phyloP scores from a whole-genome alignment of 2,329 filamentous ascomycete species.

The Fusarium veterinarium region DNA sequence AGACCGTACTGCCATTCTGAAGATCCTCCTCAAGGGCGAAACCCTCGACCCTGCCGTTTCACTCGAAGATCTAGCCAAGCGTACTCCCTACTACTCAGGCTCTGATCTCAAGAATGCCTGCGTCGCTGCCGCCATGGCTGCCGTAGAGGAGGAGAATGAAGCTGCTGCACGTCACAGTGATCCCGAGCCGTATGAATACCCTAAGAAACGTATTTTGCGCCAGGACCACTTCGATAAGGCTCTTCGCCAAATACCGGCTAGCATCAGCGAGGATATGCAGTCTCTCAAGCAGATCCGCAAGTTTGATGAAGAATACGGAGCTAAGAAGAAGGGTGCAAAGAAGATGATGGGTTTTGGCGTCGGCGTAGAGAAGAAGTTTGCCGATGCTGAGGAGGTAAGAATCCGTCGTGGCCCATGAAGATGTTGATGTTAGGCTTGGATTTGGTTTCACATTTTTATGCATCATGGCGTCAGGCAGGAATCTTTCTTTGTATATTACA shows the following conservation, averaged over 20 bases:
- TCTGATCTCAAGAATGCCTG: conserved; percentile 86
- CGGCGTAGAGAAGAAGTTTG: conserved; percentile 49
- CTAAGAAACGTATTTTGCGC: conserved; percentile 66
- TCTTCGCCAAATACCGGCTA: conserved; percentile 88
- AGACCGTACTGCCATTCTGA: conserved; percentile 75
- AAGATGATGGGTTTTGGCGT: conserved; percentile 70
- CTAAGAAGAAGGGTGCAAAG: conserved; percentile 75
- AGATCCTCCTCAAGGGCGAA: conserved; percentile 78
- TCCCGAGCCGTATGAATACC: conserved; percentile 67
- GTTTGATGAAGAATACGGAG: conserved; percentile 96
- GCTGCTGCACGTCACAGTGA: conserved; percentile 53
- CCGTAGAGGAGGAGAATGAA: conserved; percentile 77
- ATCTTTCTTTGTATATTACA: conserved; percentile 22
- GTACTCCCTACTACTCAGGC: conserved; percentile 82
- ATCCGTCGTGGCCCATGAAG: conserved; percentile 50
- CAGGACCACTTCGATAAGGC: conserved; percentile 85
- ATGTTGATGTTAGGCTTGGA: background rate
- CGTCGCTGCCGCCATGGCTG: conserved; percentile 82
- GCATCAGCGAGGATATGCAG: conserved; percentile 93
- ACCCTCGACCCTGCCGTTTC: conserved; percentile 69
- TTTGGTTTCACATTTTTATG: conserved; percentile 2
- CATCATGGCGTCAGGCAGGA: conserved; percentile 14
- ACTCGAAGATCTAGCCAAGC: conserved; percentile 70
- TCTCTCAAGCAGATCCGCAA: conserved; percentile 87
- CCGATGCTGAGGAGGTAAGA: conserved; percentile 58